Percentiles rank a stretch among this genome's conserved stretches.
Evolutionary conservation across 2,329 filamentous ascomycete genomes (phyloP).

Genomic region (Aspergillus tubingensis): DNA sequence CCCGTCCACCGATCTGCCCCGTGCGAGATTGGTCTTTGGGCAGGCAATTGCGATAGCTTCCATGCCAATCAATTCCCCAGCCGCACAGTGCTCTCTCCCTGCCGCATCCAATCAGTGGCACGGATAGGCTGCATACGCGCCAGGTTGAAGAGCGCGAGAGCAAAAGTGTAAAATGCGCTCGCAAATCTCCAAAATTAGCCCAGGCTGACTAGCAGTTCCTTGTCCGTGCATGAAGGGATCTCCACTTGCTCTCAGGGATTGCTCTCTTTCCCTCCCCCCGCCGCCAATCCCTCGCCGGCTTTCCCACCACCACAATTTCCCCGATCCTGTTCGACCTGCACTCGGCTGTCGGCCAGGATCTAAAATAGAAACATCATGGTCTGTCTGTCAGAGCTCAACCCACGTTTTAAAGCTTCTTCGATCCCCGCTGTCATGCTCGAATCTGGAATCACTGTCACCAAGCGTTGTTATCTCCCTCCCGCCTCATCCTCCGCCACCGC

Average conservation of each 20-base stretch:
- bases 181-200: slow-evolving; percentile 29
- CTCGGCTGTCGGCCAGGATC: slow-evolving; percentile 20
- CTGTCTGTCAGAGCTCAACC: slow-evolving; percentile 13
- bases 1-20: neutral
- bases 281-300: slow-evolving; percentile 11
- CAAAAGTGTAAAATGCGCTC: neutral
- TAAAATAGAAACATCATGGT: slow-evolving; percentile 28
- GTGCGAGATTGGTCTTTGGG: neutral
- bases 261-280: slow-evolving; percentile 17
- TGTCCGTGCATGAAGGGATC: slow-evolving; percentile 15
- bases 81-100: slow-evolving; percentile 9
- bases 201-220: slow-evolving; percentile 17
- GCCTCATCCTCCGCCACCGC: slow-evolving; percentile 24
- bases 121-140: slow-evolving; percentile 20
- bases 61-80: slow-evolving; percentile 22
- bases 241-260: slow-evolving; percentile 10
- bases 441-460: slow-evolving; percentile 15
- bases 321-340: slow-evolving; percentile 9
- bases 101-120: slow-evolving; percentile 18
- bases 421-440: slow-evolving; percentile 19
- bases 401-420: slow-evolving; percentile 26
- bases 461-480: slow-evolving; percentile 20
- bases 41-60: slow-evolving; percentile 16
- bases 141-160: slow-evolving; percentile 11
- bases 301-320: slow-evolving; percentile 20